Conservation (phyloP, 345 rosid species). For the Cardiospermum halicacabum region DNA sequence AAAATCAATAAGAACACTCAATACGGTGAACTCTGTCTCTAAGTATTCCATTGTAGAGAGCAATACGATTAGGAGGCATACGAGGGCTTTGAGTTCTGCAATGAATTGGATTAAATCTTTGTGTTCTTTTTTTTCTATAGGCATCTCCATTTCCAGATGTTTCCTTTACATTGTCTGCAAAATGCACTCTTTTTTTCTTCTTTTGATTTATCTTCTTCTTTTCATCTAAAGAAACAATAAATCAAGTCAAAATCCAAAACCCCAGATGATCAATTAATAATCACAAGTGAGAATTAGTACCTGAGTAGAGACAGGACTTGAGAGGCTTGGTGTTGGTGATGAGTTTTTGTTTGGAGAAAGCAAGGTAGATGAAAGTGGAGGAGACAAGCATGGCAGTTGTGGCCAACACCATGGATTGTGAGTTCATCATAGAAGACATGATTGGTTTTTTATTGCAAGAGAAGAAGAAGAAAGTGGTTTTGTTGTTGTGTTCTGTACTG, state of each 20-base stretch:
- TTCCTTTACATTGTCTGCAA: slow-evolving; percentile 78
- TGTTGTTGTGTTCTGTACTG: neutral
- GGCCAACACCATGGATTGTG: slow-evolving; percentile 58
- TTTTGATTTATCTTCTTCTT: slow-evolving; percentile 40
- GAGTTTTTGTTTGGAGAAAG: slow-evolving; percentile 45
- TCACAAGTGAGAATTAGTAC: slow-evolving; percentile 21
- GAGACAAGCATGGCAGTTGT: slow-evolving; percentile 86
- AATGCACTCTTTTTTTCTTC: slow-evolving; percentile 55
- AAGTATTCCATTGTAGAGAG: slow-evolving; percentile 63
- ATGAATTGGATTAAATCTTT: slow-evolving; percentile 20
- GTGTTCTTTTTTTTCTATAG: slow-evolving; percentile 27
- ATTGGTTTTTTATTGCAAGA: neutral
- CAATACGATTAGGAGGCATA: slow-evolving; percentile 58
- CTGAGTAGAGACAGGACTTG: slow-evolving; percentile 63
- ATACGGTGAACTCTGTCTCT: slow-evolving; percentile 47
- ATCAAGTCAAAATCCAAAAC: neutral
- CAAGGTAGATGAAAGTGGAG: slow-evolving; percentile 58
- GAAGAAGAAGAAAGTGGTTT: neutral
- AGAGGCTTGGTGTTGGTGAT: slow-evolving; percentile 14
- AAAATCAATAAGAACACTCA: slow-evolving; percentile 38
- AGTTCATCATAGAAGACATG: slow-evolving; percentile 30
- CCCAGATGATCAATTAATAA: slow-evolving; percentile 2
- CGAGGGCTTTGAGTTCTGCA: slow-evolving; percentile 46
- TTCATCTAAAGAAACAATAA: slow-evolving; percentile 25
- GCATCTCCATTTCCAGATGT: slow-evolving; percentile 48